Base-by-base conservation (phyloP, 129 eudicot genomes). In the Saposhnikovia divaricata region DNA sequence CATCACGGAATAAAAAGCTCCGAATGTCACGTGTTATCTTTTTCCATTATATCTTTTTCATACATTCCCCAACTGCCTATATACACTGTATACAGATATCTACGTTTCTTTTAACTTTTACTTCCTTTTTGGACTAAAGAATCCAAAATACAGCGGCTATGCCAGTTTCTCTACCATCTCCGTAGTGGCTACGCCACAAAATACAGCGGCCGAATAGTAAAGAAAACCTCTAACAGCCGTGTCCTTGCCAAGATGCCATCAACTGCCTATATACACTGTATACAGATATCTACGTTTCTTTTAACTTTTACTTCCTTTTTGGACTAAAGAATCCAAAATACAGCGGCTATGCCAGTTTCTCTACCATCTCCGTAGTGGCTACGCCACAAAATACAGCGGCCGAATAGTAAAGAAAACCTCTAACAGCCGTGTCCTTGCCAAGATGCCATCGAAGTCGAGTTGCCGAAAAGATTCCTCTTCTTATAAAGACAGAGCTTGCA, bases 301-400 rank as follows among this genome's bases (percentile, higher is more conserved):
- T 21, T 21, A 11, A 23, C 25, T 57, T 57, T 23, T n/a, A n/a
- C 23, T 13, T 57, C 7, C n/a, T 31, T 23, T 57, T 57, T 23
- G 25, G 25, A 23, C 66, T 6, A 23, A 57, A 59, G 34, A 59
- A n/a, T 25, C 27, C 68, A 9, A 8, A n/a, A 2, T 2, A 5
- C 34, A 59, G 31, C 4, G 25, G 15, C 12, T 3, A 23, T 23
- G n/a, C 39, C 71, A 27, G 38, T 27, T 65, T 11, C 39, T 65
- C 39, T 39, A 23, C 34, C 70, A 66, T 14, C 72, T 80, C 80
- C 87, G 82, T 85, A 92, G 97, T 25, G 80, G 92, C 85, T 94
- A 81, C 88, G 90, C 97, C 87, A 92, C 96, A 82, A 89, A 82
- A 57, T 95, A 95, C 87, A 92, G 87, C 81, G 91, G 89, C 44